phyloP scores from a whole-genome alignment of 208 protist species.

The Trichomonas vaginalis region DNA sequence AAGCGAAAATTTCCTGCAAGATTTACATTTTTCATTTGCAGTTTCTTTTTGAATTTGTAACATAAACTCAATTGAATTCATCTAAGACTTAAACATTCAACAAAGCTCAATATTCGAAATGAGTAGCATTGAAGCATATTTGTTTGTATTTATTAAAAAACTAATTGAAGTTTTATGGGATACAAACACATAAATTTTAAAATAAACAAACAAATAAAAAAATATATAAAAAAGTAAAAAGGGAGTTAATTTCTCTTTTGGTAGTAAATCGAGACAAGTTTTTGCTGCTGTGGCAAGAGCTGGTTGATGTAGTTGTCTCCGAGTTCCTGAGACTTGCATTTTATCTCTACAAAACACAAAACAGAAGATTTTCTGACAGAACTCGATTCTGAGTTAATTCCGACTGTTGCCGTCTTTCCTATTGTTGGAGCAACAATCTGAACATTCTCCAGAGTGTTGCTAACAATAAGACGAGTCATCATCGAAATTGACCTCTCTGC shows the following conservation, averaged over 20 bases:
- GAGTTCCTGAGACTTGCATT: not conserved
- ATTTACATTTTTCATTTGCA: too few relatives aligned
- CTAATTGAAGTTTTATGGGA: too few relatives aligned
- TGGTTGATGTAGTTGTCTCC: not conserved
- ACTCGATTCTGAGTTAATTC: not conserved
- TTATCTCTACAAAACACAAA: not conserved
- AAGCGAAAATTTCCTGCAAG: too few relatives aligned
- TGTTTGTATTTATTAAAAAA: too few relatives aligned
- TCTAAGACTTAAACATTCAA: too few relatives aligned
- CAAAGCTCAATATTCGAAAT: too few relatives aligned
- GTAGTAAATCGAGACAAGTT: not conserved
- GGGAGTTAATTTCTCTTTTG: not conserved
- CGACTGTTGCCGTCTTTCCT: not conserved
- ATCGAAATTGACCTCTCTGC: not conserved
- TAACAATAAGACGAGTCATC: not conserved
- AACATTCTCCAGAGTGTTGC: not conserved
- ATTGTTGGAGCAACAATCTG: not conserved
- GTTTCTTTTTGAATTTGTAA: too few relatives aligned
- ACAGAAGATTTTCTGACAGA: not conserved
- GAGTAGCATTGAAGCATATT: too few relatives aligned
- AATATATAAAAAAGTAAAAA: too few relatives aligned
- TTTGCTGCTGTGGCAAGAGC: not conserved
- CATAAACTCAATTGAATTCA: too few relatives aligned
- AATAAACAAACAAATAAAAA: too few relatives aligned
- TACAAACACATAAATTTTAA: too few relatives aligned